Evolutionary conservation across 352 stramenopile species (phyloP), one percentile per base, ranked within the genome.

Genomic region (Phytophthora quininea): DNA sequence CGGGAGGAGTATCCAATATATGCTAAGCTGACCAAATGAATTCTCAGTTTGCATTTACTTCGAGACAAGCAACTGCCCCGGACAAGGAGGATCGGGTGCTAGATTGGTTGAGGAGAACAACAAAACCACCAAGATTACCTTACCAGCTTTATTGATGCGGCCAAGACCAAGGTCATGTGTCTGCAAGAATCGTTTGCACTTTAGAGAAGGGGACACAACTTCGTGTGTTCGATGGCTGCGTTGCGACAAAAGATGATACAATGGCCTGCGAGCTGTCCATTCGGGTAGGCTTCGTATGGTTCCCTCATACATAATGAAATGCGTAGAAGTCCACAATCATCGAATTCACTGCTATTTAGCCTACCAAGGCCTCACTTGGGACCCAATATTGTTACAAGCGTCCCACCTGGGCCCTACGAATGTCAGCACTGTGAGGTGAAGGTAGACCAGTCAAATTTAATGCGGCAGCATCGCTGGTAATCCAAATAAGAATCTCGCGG

Each of bases 201-300:
- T 32, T 46, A 19, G 30, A 40, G 12, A 37, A 45, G n/a, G 31
- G 50, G 35, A 27, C 12, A 15, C 50, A 1, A 4, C 53, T 58
- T 10, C 35, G 27, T 27, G 9, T 58, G 24, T 58, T 40, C 12
- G 46, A 62, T 14, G 61, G 47, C 5, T 69, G 47, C n/a, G 24
- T 7, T 35, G 33, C 27, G 1, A 37, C 14, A 2, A 19, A 24
- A 5, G 46, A 63, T 29, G 37, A 63, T 0, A 14, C 15, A 0
- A 62, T 46, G 19, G 15, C 43, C 3, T 33, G 35, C 6, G 51
- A 33, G 12, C 37, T 43, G 7, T 14, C 7, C 37, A 43, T 14
- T 12, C 8, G 8, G 37, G 37, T 57, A 6, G 31, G 31, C 4
- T 40, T 48, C 19, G 33, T 29, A 8, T 46, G 30, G 47, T 37